Evolutionary conservation across 116 monocot genomes (phyloP).

Genomic region (Trichopus zeylanicus): DNA sequence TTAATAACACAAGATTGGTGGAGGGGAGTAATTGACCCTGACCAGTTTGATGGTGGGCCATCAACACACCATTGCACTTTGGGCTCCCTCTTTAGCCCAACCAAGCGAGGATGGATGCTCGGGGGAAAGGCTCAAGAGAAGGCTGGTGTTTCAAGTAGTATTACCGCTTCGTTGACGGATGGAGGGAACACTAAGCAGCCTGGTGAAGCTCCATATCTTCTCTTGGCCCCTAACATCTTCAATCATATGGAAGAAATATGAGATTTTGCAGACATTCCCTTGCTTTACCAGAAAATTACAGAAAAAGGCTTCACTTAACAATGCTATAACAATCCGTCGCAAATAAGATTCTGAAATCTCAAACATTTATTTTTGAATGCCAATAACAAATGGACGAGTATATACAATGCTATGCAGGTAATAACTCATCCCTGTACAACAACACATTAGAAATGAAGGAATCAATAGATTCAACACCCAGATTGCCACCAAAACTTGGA

Average conservation of each 20-base stretch:
- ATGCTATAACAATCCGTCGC: no score
- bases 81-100: not conserved
- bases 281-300: no score
- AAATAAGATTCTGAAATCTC: no score
- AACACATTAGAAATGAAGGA: conserved; percentile 7
- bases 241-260: no score
- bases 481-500: not conserved
- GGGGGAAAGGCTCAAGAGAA: not conserved
- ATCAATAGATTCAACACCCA: conserved; percentile 9
- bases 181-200: not conserved
- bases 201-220: not conserved
- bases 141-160: no score
- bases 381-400: not conserved
- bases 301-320: no score
- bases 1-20: no score
- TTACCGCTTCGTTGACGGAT: not conserved
- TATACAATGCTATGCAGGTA: not conserved
- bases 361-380: not conserved
- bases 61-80: no score
- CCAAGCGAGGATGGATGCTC: not conserved
- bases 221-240: not conserved
- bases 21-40: no score
- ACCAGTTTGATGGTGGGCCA: no score
- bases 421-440: conserved; percentile 7
- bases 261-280: no score